Evolutionary conservation across 345 rosid genomes (phyloP).

Genomic region (Passiflora organensis): DNA sequence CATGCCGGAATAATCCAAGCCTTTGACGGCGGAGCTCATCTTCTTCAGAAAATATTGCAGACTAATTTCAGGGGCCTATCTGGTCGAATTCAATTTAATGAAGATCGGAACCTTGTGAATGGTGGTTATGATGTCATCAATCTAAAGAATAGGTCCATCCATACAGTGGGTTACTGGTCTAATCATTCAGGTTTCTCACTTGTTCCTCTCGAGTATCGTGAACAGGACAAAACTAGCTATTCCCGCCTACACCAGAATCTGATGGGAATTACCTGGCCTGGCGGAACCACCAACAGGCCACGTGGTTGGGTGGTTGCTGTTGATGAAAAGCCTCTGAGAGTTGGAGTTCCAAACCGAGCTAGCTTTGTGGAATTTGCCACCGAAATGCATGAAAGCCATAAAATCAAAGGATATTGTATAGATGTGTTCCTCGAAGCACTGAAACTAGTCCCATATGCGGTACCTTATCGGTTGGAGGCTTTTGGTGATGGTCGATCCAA

Average conservation of each 20-base stretch:
- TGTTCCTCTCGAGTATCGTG: slow-evolving; percentile 38
- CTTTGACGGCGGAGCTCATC: slow-evolving; percentile 51
- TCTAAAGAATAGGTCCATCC: slow-evolving; percentile 35
- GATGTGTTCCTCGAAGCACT: slow-evolving; percentile 68
- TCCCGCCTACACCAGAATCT: slow-evolving; percentile 45
- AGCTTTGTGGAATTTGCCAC: slow-evolving; percentile 74
- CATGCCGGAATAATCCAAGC: slow-evolving; percentile 23
- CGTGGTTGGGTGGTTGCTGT: slow-evolving; percentile 85
- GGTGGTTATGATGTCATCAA: slow-evolving; percentile 75
- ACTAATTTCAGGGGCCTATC: slow-evolving; percentile 69
- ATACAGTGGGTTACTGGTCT: slow-evolving; percentile 72
- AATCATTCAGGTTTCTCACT: slow-evolving; percentile 43
- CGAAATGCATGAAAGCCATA: slow-evolving; percentile 39
- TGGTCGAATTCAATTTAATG: slow-evolving; percentile 54
- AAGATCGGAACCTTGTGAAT: slow-evolving; percentile 40
- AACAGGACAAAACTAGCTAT: slow-evolving; percentile 16
- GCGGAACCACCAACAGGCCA: slow-evolving; percentile 58
- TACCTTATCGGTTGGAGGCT: slow-evolving; percentile 57
- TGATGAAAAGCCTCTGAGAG: slow-evolving; percentile 54
- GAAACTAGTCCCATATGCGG: slow-evolving; percentile 60
- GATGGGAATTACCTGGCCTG: slow-evolving; percentile 64
- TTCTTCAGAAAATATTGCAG: slow-evolving; percentile 45
- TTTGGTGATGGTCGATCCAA: slow-evolving; percentile 66
- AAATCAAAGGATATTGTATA: slow-evolving; percentile 60
- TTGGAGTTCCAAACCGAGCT: slow-evolving; percentile 73